Conservation (phyloP, 257 asterid species). For the Henckelia pumila region DNA sequence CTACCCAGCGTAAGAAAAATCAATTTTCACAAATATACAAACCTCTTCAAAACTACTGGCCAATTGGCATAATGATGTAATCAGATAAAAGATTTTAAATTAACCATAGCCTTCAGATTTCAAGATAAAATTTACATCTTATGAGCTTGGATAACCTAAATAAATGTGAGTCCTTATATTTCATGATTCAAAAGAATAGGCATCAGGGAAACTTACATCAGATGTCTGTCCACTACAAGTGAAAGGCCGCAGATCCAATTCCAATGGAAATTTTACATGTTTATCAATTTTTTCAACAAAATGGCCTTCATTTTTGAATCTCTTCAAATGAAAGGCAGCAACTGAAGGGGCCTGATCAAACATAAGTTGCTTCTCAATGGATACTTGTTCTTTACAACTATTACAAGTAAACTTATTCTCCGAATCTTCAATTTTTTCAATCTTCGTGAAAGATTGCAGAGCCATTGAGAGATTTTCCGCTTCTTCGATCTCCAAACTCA, state of each 20-base stretch:
- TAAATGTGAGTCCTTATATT: neutral
- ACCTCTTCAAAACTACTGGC: slow-evolving; percentile 1
- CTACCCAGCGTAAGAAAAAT: slow-evolving; percentile 2
- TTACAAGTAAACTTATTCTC: slow-evolving; percentile 83
- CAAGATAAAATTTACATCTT: neutral
- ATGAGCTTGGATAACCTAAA: neutral
- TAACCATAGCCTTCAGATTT: neutral
- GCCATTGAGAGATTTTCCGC: slow-evolving; percentile 53
- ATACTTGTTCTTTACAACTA: slow-evolving; percentile 70
- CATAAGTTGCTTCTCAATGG: slow-evolving; percentile 73
- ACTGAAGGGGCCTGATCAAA: slow-evolving; percentile 69
- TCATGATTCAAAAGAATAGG: slow-evolving; percentile 14
- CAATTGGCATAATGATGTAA: neutral
- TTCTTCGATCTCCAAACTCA: slow-evolving; percentile 88
- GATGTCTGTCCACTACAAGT: slow-evolving; percentile 32
- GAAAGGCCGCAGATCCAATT: slow-evolving; percentile 68
- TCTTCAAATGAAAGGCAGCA: slow-evolving; percentile 80
- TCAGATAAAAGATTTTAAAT: neutral
- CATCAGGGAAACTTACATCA: slow-evolving; percentile 44
- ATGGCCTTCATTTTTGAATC: slow-evolving; percentile 79
- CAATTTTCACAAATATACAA: neutral
- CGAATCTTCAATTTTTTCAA: slow-evolving; percentile 76
- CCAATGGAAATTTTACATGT: slow-evolving; percentile 66
- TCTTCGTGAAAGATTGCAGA: slow-evolving; percentile 82
- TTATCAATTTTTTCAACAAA: slow-evolving; percentile 78